Conservation (phyloP, 2,329 filamentous ascomycete genomes). For the Hymenoscyphus infarciens region DNA sequence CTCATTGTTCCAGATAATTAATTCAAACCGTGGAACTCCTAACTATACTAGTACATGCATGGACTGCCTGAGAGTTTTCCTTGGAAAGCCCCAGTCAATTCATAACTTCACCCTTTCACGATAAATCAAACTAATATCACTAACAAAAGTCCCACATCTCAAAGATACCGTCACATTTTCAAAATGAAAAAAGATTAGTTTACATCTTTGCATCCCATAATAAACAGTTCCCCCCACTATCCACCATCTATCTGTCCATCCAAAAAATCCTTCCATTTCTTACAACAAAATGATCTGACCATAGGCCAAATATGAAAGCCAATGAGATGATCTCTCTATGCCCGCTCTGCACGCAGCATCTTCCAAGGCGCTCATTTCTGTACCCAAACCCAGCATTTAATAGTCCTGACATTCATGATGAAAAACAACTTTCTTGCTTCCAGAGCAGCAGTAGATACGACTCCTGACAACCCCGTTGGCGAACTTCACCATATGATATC, state of each 20-base stretch:
- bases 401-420: constrained; percentile 13
- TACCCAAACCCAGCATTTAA: constrained; percentile 11
- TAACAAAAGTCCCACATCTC: not conserved
- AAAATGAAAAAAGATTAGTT: constrained; percentile 4
- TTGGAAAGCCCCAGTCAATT: too few relatives aligned
- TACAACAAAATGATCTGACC: constrained; percentile 7
- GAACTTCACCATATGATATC: not conserved
- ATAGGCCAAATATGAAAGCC: not conserved
- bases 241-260: not conserved
- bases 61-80: too few relatives aligned
- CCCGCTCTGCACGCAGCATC: constrained; percentile 7
- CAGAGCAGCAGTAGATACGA: constrained; percentile 12
- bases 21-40: too few relatives aligned
- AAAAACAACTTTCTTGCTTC: constrained; percentile 12
- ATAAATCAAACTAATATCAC: not conserved
- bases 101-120: too few relatives aligned
- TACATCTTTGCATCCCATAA: constrained; percentile 1
- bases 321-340: constrained; percentile 1
- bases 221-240: too few relatives aligned
- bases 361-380: not conserved
- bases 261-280: constrained; percentile 4
- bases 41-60: too few relatives aligned
- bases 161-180: not conserved
- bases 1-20: not conserved
- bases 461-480: constrained; percentile 9